These are phyloP conservation scores for Peronospora destructor DNA, from an alignment of 352 stramenopile species.

Conservation along the genomic window DNA sequence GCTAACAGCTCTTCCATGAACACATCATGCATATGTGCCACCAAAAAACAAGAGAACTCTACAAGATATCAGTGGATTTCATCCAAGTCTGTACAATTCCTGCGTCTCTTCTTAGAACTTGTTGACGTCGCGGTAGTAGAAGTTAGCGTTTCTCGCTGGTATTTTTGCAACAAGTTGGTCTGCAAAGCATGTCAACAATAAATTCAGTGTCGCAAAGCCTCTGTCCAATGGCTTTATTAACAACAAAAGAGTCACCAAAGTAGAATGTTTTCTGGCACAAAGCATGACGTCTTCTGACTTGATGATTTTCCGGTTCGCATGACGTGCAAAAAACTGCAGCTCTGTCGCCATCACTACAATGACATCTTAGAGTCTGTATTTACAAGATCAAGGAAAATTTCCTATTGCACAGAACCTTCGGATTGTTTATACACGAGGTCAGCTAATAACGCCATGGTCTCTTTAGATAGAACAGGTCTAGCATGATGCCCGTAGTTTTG, in stretches of 20 bases:
- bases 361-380: not conserved
- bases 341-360: constrained; percentile 60
- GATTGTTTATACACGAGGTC: constrained; percentile 59
- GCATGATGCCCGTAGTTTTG: constrained; percentile 40
- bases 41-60: constrained; percentile 2
- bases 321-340: constrained; percentile 66
- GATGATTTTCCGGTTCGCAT: constrained; percentile 66
- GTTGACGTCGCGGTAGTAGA: constrained; percentile 6
- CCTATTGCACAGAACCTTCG: constrained; percentile 31
- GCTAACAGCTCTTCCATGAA: constrained; percentile 14
- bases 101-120: constrained; percentile 28
- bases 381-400: not conserved
- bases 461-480: constrained; percentile 49
- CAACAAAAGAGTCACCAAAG: constrained; percentile 27
- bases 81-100: constrained; percentile 24
- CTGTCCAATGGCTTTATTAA: not conserved
- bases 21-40: constrained; percentile 1
- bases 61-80: constrained; percentile 11
- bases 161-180: constrained; percentile 51
- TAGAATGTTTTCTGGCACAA: constrained; percentile 53
- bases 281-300: constrained; percentile 67
- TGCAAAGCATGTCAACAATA: constrained; percentile 13
- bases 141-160: constrained; percentile 41
- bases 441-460: constrained; percentile 53
- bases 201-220: not conserved